These are phyloP conservation scores for Beauveria sp. DNA, from an alignment of 2,329 filamentous ascomycete genomes.

Conservation along the genomic window DNA sequence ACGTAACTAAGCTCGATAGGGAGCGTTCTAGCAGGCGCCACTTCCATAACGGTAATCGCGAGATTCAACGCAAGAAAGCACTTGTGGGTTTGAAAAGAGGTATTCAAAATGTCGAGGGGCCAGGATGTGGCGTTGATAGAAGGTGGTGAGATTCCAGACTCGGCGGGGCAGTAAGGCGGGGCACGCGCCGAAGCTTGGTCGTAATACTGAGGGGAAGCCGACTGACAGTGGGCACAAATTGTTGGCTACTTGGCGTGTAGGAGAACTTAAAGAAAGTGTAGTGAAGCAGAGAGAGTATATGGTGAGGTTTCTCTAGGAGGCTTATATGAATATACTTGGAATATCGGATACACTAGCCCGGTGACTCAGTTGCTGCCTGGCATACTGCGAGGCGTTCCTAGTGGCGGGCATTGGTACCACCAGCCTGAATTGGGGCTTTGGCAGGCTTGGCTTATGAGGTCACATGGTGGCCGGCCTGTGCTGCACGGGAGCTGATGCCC, in stretches of 20 bases:
- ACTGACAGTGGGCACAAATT: neutral
- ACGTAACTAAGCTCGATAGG: constrained; percentile 48
- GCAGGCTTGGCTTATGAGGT: neutral
- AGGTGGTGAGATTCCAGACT: constrained; percentile 3
- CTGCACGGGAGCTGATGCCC: neutral
- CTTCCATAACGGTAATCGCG: constrained; percentile 21
- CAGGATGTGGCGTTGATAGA: neutral
- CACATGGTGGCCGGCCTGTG: neutral
- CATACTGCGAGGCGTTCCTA: neutral
- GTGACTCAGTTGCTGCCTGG: constrained; percentile 8
- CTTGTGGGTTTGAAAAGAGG: neutral
- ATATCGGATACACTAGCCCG: neutral
- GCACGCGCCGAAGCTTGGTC: neutral
- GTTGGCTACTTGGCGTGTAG: neutral
- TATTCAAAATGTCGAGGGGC: neutral
- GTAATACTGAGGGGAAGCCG: neutral
- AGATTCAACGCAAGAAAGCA: neutral
- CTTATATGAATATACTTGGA: too few relatives aligned
- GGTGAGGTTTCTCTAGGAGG: too few relatives aligned
- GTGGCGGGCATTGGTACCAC: neutral
- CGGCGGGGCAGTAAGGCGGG: constrained; percentile 4
- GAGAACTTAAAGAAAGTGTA: neutral
- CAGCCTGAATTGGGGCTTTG: neutral
- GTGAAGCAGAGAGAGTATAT: too few relatives aligned
- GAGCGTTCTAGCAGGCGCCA: constrained; percentile 25